Evolutionary conservation across 768 basidiomycete genomes (phyloP).

Genomic region (Sporobolomyces phaffii): DNA sequence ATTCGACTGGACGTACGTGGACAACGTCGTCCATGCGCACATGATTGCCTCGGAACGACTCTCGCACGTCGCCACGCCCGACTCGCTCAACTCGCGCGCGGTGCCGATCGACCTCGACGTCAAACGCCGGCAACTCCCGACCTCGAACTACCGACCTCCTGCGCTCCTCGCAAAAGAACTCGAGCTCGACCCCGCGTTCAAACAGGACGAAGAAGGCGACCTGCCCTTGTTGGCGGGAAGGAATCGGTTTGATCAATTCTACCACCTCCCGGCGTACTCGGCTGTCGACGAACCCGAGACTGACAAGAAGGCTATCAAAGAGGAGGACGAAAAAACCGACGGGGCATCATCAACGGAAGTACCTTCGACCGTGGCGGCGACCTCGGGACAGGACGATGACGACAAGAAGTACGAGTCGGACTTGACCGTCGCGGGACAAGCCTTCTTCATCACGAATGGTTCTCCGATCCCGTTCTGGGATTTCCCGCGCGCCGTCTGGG

Average conservation of each 20-base stretch:
- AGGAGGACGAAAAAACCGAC: not conserved
- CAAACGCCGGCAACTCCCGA: conserved; percentile 34
- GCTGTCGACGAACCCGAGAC: not conserved
- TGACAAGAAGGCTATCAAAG: not conserved
- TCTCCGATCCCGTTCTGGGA: conserved; percentile 98
- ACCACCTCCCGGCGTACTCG: conserved; percentile 10
- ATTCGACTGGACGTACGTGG: conserved; percentile 95
- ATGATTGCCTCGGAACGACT: conserved; percentile 88
- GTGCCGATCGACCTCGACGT: conserved; percentile 43
- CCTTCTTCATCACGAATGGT: conserved; percentile 93
- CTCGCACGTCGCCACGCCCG: conserved; percentile 40
- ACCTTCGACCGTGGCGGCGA: not conserved
- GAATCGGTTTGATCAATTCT: conserved; percentile 43
- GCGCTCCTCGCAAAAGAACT: conserved; percentile 26
- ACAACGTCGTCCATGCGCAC: conserved; percentile 89
- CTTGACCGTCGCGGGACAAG: conserved; percentile 76
- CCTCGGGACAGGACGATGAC: not conserved
- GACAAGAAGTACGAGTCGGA: not conserved
- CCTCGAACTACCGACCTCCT: conserved; percentile 26
- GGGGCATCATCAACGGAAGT: too few species aligned
- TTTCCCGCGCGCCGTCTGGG: conserved; percentile 74
- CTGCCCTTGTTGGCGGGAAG: conserved; percentile 28
- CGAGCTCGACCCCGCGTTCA: conserved; percentile 30
- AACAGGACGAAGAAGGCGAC: conserved; percentile 22
- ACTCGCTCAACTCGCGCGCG: conserved; percentile 47